Evolutionary conservation across 2,329 filamentous ascomycete species (phyloP).

Genomic region (Nectriaceae sp.): DNA sequence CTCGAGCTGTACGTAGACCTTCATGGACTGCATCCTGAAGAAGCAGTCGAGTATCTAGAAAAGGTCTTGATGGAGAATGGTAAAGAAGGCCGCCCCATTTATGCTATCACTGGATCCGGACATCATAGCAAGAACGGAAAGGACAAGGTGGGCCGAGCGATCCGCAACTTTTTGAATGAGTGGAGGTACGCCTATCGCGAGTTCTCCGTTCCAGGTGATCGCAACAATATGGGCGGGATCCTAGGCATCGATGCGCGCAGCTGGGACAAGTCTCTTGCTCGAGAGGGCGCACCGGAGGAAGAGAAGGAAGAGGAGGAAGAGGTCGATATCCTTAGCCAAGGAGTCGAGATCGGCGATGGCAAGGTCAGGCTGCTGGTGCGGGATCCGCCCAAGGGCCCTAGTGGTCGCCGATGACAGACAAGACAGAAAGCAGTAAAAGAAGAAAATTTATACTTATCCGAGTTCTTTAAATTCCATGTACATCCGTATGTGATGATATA

Average conservation of each 20-base stretch:
- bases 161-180: slow-evolving; percentile 88
- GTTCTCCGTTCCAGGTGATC: slow-evolving; percentile 94
- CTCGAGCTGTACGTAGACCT: slow-evolving; percentile 91
- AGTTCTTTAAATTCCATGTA: not conserved
- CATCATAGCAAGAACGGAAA: slow-evolving; percentile 99
- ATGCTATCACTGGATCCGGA: slow-evolving; percentile 94
- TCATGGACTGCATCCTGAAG: slow-evolving; percentile 97
- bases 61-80: slow-evolving; percentile 83
- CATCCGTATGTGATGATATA: not conserved
- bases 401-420: slow-evolving; percentile 44
- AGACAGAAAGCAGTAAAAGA: slow-evolving; percentile 33
- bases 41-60: slow-evolving; percentile 93
- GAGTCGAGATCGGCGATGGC: slow-evolving; percentile 68
- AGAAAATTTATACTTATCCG: slow-evolving; percentile 9
- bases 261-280: slow-evolving; percentile 62
- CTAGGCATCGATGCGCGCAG: slow-evolving; percentile 68
- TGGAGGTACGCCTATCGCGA: slow-evolving; percentile 96
- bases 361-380: slow-evolving; percentile 67
- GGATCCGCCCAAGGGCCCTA: slow-evolving; percentile 60
- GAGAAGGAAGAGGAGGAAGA: slow-evolving; percentile 46
- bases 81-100: slow-evolving; percentile 73
- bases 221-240: slow-evolving; percentile 78
- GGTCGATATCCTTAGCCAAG: slow-evolving; percentile 62
- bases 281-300: slow-evolving; percentile 46
- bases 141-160: slow-evolving; percentile 95